Conservation (phyloP, 768 basidiomycete genomes). For the Tylopilus intermedius region DNA sequence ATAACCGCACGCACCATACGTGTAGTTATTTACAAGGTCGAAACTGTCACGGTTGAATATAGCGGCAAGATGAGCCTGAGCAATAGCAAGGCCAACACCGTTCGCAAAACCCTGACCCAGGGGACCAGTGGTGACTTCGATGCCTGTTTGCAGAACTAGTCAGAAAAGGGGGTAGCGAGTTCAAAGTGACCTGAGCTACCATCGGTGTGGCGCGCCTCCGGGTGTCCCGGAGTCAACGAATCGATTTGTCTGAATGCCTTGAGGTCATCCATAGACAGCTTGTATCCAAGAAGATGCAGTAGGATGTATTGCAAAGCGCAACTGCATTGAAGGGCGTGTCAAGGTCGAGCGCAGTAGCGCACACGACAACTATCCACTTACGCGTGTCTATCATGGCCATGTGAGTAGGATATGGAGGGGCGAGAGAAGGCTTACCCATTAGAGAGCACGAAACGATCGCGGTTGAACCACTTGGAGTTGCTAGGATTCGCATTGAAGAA, state of each 20-base stretch:
- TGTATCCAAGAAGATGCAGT: conserved; percentile 89
- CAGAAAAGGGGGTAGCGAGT: conserved; percentile 4
- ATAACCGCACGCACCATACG: conserved; percentile 58
- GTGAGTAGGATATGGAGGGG: conserved; percentile 7
- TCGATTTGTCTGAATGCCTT: conserved; percentile 89
- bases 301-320: conserved; percentile 92
- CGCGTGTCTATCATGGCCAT: conserved; percentile 55
- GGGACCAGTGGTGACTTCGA: conserved; percentile 94
- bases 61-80: conserved; percentile 87
- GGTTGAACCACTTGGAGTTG: conserved; percentile 90
- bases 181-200: conserved; percentile 32
- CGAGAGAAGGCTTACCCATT: conserved; percentile 60
- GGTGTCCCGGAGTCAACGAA: conserved; percentile 91
- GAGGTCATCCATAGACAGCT: conserved; percentile 87
- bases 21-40: conserved; percentile 78
- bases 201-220: conserved; percentile 68
- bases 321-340: conserved; percentile 35
- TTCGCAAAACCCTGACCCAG: conserved; percentile 94
- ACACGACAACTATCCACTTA: conserved; percentile 34
- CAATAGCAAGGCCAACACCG: conserved; percentile 90
- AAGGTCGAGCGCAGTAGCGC: background rate
- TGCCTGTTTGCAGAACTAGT: conserved; percentile 36
- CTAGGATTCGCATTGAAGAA: conserved; percentile 88
- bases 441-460: conserved; percentile 94
- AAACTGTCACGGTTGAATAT: conserved; percentile 84